Evolutionary conservation across 345 rosid genomes (phyloP).

Genomic region (Aquilaria yunnanensis): DNA sequence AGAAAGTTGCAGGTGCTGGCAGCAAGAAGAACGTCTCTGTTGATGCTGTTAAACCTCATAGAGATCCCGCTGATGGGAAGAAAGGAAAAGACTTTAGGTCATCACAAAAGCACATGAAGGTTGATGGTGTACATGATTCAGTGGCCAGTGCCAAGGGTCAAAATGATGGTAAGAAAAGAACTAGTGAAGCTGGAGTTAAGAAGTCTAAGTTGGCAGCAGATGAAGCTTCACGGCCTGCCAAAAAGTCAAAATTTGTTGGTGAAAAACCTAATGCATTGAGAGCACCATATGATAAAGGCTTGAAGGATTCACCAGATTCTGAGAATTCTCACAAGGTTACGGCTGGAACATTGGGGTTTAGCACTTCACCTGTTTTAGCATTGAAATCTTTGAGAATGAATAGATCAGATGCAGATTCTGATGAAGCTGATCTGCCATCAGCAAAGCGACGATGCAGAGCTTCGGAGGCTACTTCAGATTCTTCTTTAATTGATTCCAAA

Average conservation of each 20-base stretch:
- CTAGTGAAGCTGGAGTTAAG: conserved; percentile 32
- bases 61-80: conserved; percentile 22
- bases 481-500: conserved; percentile 35
- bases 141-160: conserved; percentile 22
- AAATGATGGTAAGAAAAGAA: conserved; percentile 29
- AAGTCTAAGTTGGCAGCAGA: conserved; percentile 28
- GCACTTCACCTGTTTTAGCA: conserved; percentile 25
- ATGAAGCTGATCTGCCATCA: conserved; percentile 51
- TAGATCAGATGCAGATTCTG: conserved; percentile 38
- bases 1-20: conserved; percentile 24
- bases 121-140: conserved; percentile 22
- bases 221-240: conserved; percentile 38
- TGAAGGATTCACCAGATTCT: conserved; percentile 26
- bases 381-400: conserved; percentile 34
- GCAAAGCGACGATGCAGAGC: conserved; percentile 54
- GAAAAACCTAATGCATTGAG: conserved; percentile 22
- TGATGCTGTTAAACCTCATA: conserved; percentile 27
- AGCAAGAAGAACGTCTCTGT: conserved; percentile 22
- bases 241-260: conserved; percentile 42
- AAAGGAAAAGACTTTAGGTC: conserved; percentile 27
- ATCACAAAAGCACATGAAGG: conserved; percentile 26
- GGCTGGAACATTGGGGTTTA: conserved; percentile 22
- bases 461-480: conserved; percentile 51
- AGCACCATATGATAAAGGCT: conserved; percentile 20
- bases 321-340: conserved; percentile 26